Evolutionary conservation across 495 filamentous ascomycete genomes (phyloP).

Genomic region (Xylaria grammica): DNA sequence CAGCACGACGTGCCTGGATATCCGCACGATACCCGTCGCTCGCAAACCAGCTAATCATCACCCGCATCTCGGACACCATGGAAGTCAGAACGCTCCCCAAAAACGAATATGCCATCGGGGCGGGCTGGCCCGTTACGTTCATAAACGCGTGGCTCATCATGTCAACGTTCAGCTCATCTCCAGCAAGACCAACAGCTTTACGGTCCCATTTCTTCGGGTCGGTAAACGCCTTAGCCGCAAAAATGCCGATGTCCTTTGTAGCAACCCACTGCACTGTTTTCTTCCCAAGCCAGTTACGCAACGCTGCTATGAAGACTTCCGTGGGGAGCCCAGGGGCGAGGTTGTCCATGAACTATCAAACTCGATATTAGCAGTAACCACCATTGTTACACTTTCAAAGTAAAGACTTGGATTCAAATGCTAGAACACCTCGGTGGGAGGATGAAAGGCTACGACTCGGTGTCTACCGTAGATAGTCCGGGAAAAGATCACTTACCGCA

Average conservation of each 20-base stretch:
- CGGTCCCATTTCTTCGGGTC: slow-evolving; percentile 43
- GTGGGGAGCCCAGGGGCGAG: slow-evolving; percentile 61
- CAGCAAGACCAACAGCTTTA: slow-evolving; percentile 49
- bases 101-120: slow-evolving; percentile 44
- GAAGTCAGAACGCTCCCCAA: slow-evolving; percentile 46
- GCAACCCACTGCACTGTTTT: slow-evolving; percentile 63
- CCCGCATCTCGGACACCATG: slow-evolving; percentile 44
- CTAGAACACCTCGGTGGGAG: neutral
- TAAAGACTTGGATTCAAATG: neutral
- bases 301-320: slow-evolving; percentile 62
- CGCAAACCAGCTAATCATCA: slow-evolving; percentile 55
- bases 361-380: slow-evolving; percentile 6
- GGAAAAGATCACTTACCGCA: slow-evolving; percentile 31
- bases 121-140: slow-evolving; percentile 43
- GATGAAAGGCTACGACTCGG: neutral
- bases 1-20: slow-evolving; percentile 41
- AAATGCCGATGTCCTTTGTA: slow-evolving; percentile 65
- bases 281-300: slow-evolving; percentile 50
- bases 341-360: slow-evolving; percentile 66
- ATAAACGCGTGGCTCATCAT: slow-evolving; percentile 44
- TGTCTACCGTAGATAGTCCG: neutral
- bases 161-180: slow-evolving; percentile 51
- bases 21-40: slow-evolving; percentile 51
- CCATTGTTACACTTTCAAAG: neutral
- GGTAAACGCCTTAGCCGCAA: slow-evolving; percentile 64